Percentiles rank a stretch among this genome's conserved stretches.
These are phyloP conservation scores for Rhynchospora breviuscula DNA, from an alignment of 176 grass and related monocot genomes.

Conservation along the genomic window DNA sequence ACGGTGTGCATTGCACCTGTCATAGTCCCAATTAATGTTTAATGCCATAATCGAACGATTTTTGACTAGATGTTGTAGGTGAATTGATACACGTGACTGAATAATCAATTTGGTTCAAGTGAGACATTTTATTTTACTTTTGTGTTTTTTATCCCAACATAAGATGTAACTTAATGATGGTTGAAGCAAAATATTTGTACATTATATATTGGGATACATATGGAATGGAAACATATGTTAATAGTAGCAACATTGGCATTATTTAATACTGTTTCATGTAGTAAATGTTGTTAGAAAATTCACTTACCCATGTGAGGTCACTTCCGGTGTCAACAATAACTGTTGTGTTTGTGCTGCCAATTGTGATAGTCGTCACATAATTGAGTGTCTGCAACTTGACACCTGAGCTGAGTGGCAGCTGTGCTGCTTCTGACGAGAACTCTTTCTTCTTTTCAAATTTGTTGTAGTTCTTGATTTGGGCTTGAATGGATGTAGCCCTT, in stretches of 20 bases:
- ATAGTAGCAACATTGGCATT: too few species aligned
- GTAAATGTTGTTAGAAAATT: background rate
- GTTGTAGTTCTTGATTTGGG: conserved; percentile 13
- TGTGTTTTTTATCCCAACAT: background rate
- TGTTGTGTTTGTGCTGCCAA: conserved; percentile 48
- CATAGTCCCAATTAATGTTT: background rate
- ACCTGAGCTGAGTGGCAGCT: conserved; percentile 67
- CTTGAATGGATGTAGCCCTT: conserved; percentile 44
- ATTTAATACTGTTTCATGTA: background rate
- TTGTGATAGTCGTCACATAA: conserved; percentile 61
- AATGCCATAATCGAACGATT: background rate
- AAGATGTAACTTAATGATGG: background rate
- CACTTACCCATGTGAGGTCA: conserved; percentile 73
- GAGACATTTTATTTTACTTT: background rate
- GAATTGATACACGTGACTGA: background rate
- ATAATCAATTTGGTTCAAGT: background rate
- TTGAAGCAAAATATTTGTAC: background rate
- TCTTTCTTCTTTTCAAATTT: conserved; percentile 12
- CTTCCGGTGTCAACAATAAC: conserved; percentile 94
- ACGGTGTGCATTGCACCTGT: conserved; percentile 87
- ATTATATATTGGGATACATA: background rate
- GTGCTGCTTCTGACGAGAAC: background rate
- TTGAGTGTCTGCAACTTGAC: conserved; percentile 79
- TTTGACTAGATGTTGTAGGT: too few species aligned
- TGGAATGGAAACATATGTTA: background rate